These are phyloP conservation scores for Aspergillus ustus DNA, from an alignment of 2,329 filamentous ascomycete genomes.

Conservation along the genomic window DNA sequence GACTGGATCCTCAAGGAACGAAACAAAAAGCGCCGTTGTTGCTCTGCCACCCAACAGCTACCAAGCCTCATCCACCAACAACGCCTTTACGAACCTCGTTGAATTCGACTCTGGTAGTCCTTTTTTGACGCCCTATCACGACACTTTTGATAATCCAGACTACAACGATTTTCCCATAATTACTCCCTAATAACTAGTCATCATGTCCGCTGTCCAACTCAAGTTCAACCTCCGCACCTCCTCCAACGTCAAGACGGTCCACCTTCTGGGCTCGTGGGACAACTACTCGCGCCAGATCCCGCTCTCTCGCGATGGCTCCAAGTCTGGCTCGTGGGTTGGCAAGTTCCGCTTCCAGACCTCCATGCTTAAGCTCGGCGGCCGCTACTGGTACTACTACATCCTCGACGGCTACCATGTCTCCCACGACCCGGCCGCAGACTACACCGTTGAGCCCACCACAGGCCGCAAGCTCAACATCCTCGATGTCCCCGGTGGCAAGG, in stretches of 20 bases:
- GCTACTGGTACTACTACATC: conserved; percentile 99
- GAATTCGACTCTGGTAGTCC: conserved; percentile 37
- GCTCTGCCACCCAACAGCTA: conserved; percentile 22
- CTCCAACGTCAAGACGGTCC: conserved; percentile 94
- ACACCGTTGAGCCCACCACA: conserved; percentile 92
- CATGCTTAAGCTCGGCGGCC: conserved; percentile 83
- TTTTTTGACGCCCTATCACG: conserved; percentile 19
- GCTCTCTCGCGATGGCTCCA: conserved; percentile 84
- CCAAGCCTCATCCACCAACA: conserved; percentile 19
- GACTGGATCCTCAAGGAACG: conserved; percentile 35
- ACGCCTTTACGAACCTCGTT: conserved; percentile 19
- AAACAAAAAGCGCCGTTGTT: conserved; percentile 23
- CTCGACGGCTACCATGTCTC: conserved; percentile 98
- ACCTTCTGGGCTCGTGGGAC: conserved; percentile 98
- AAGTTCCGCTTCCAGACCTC: conserved; percentile 93
- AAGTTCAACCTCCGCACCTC: conserved; percentile 96
- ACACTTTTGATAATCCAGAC: conserved; percentile 6
- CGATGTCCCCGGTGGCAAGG: conserved; percentile 72
- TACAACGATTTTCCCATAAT: conserved; percentile 36
- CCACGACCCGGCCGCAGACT: conserved; percentile 89
- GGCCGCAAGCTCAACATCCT: conserved; percentile 97
- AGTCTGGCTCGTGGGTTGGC: conserved; percentile 91
- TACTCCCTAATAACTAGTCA: conserved; percentile 36
- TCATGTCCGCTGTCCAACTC: conserved; percentile 89
- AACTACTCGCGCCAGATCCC: conserved; percentile 94